Evolutionary conservation across 805 yeast species (phyloP).

Genomic region (Yarrowia osloensis): DNA sequence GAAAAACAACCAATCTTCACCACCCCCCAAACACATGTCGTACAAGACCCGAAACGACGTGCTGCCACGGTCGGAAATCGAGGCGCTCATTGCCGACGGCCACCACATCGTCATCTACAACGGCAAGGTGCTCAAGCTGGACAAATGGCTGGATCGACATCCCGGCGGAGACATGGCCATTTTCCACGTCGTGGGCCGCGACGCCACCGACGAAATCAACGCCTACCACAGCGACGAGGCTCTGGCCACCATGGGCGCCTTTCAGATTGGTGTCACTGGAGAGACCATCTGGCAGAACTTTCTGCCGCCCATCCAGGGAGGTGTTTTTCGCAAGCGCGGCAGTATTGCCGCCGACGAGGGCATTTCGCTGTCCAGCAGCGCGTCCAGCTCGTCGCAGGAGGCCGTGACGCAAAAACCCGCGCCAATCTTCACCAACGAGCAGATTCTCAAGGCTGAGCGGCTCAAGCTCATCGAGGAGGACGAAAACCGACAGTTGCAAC

Average conservation of each 20-base stretch:
- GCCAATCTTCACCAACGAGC: constrained; percentile 25
- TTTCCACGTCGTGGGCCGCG: constrained; percentile 81
- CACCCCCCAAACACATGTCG: not conserved
- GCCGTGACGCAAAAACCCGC: constrained; percentile 32
- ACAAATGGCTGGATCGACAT: constrained; percentile 70
- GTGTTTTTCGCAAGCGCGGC: constrained; percentile 45
- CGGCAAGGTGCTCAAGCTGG: constrained; percentile 60
- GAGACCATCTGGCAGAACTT: constrained; percentile 69
- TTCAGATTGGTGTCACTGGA: constrained; percentile 61
- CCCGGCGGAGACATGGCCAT: constrained; percentile 92
- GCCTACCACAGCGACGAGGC: constrained; percentile 75
- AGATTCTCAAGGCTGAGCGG: constrained; percentile 48
- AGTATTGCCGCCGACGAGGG: constrained; percentile 18
- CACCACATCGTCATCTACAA: constrained; percentile 69
- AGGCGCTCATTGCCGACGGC: constrained; percentile 64
- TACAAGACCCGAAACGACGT: constrained; percentile 31
- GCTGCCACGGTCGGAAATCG: constrained; percentile 52
- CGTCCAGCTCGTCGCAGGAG: constrained; percentile 35
- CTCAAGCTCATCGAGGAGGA: constrained; percentile 49
- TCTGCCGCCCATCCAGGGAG: constrained; percentile 90
- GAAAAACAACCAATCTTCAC: not conserved
- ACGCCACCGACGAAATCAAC: constrained; percentile 88
- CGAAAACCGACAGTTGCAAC: constrained; percentile 56
- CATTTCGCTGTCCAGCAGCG: constrained; percentile 7
- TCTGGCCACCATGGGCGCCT: constrained; percentile 52